A percentile compares a stretch with the other conserved stretches of the same genome.
These are phyloP conservation scores for Neoboletus subvelutipes DNA, from an alignment of 768 basidiomycete genomes.

Conservation along the genomic window DNA sequence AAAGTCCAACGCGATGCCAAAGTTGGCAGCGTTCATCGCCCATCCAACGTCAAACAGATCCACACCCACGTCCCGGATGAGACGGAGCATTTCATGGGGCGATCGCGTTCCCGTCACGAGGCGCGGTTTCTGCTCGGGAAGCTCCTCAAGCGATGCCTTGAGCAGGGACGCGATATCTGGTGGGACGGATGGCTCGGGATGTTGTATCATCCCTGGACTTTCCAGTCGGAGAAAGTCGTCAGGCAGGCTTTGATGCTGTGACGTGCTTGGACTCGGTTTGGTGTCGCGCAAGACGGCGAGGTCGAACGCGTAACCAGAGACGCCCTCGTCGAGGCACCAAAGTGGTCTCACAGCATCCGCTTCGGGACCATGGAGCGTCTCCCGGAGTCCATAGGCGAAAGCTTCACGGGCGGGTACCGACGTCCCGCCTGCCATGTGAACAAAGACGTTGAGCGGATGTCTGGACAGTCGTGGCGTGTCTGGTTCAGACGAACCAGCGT, in stretches of 20 bases:
- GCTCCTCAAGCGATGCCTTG: constrained; percentile 53
- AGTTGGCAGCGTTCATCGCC: constrained; percentile 63
- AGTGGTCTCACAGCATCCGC: constrained; percentile 51
- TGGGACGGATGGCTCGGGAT: constrained; percentile 4
- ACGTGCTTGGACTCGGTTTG: constrained; percentile 13
- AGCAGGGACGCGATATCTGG: constrained; percentile 44
- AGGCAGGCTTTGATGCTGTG: constrained; percentile 12
- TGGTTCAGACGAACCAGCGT: background rate
- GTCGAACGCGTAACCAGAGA: constrained; percentile 71
- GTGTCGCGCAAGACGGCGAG: constrained; percentile 48
- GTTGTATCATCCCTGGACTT: constrained; percentile 12
- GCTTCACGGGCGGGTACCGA: constrained; percentile 56
- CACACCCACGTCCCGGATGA: constrained; percentile 63
- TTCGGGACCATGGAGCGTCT: constrained; percentile 56
- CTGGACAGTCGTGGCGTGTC: background rate
- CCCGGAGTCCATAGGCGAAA: constrained; percentile 59
- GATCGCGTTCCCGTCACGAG: constrained; percentile 53
- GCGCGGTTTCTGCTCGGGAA: constrained; percentile 61
- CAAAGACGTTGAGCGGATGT: constrained; percentile 50
- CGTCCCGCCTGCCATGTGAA: constrained; percentile 67
- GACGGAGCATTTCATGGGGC: constrained; percentile 73
- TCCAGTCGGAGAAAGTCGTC: constrained; percentile 18
- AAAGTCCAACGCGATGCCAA: constrained; percentile 80
- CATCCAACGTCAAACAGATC: constrained; percentile 78
- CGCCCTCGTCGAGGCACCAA: constrained; percentile 61